Base-by-base conservation (phyloP, 164 flowering plant genomes). In the Brasenia schreberi region DNA sequence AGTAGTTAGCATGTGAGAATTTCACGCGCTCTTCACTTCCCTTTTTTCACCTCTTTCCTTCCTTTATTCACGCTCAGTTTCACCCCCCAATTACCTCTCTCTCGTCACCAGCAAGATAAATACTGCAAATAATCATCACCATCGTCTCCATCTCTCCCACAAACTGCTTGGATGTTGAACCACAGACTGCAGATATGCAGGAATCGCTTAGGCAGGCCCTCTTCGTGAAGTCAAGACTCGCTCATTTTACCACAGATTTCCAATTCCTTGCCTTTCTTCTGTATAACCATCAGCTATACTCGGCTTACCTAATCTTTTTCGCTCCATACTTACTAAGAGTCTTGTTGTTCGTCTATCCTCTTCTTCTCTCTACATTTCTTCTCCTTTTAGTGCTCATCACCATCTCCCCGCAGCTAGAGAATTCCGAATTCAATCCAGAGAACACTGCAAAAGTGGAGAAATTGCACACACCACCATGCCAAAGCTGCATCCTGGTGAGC, bases 221-320 rank as follows among this genome's bases (percentile, higher is more conserved):
- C 64, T 63, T 77, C 42, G 62, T 56, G 66, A 61, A 42, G 42
- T 56, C 67, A 39, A 72, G 73, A 7, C 77, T 81, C 68, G 69
- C 72, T 0, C 65, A 77, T 66, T 69, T 81, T 18, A 58, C 78
- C 65, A 74, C 82, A 66, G 80, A 79, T 72, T 72, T 85, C 19
- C 9, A 69, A 62, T 68, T 69, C 64, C 62, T 81, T 19, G 79
- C 67, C 39, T 78, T 82, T 43, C 75, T 81, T 78, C 59, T 87
- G 59, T 56, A 80, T 65, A 85, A 89, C 17, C 80, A 90, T 70
- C 92, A 90, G 63, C 75, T 89, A 6, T 85, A 85, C 78, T 82
- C 85, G 75, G 85, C 81, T 49, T 88, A 84, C 87, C 72, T 87
- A 68, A 66, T 91, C 76, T 86, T 86, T 85, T 86, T 89, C 86